Evolutionary conservation across 176 grass and related monocot species (phyloP).

Genomic region (Metroxylon sagu): DNA sequence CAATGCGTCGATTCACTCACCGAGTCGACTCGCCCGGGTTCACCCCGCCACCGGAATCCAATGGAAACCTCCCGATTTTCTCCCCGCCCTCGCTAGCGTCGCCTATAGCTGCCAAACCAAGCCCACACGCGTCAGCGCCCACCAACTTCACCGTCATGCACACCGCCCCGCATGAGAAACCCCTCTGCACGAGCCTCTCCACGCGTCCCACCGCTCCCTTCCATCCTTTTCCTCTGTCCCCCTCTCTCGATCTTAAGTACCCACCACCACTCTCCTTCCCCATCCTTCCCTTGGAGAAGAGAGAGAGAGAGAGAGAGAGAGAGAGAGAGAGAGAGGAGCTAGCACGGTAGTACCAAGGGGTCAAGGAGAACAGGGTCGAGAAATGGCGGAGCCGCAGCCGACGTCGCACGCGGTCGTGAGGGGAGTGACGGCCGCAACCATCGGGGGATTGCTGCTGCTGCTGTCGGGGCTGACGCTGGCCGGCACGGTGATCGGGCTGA

Average conservation of each 20-base stretch:
- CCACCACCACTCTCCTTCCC: not conserved
- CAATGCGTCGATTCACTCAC: too few species aligned
- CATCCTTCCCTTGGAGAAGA: too few species aligned
- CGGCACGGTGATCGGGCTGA: conserved; percentile 64
- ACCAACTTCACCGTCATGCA: conserved; percentile 12
- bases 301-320: too few species aligned
- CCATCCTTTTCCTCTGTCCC: not conserved
- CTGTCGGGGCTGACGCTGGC: conserved; percentile 67
- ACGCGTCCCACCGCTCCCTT: not conserved
- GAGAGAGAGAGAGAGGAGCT: not conserved
- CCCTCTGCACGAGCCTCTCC: conserved; percentile 3
- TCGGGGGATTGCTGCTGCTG: conserved; percentile 59
- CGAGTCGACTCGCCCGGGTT: too few species aligned
- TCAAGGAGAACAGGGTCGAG: conserved; percentile 20
- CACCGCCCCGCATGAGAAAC: conserved; percentile 15
- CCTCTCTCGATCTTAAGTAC: not conserved
- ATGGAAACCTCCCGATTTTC: too few species aligned
- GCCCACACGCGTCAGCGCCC: conserved; percentile 32
- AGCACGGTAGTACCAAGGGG: conserved; percentile 38
- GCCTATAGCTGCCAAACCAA: too few species aligned
- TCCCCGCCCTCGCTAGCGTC: too few species aligned
- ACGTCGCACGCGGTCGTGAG: conserved; percentile 31
- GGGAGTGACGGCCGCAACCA: conserved; percentile 47
- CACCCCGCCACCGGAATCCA: too few species aligned
- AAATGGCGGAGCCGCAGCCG: conserved; percentile 16